Conservation (phyloP, 169 alveolate genomes). For the Plasmodium reichenowi region DNA sequence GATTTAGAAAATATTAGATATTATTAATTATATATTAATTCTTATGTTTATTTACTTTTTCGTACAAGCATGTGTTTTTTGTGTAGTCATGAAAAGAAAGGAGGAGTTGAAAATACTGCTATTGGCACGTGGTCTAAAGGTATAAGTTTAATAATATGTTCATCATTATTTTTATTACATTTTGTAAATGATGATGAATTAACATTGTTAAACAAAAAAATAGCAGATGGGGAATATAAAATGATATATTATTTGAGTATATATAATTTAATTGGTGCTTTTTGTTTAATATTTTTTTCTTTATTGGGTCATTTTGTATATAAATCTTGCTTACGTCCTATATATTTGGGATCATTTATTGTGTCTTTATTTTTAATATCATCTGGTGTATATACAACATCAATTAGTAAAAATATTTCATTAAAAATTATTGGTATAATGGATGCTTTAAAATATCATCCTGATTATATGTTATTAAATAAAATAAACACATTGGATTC, state of each 20-base stretch:
- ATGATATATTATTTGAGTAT: constrained; percentile 73
- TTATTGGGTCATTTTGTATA: constrained; percentile 69
- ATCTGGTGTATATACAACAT: constrained; percentile 75
- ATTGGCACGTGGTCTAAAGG: constrained; percentile 77
- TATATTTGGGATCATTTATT: constrained; percentile 67
- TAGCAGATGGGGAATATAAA: constrained; percentile 25
- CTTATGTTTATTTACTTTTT: not conserved
- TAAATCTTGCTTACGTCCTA: constrained; percentile 59
- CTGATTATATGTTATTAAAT: constrained; percentile 72
- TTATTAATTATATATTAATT: too few relatives aligned
- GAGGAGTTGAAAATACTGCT: constrained; percentile 77
- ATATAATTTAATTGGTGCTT: constrained; percentile 69
- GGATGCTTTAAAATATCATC: constrained; percentile 76
- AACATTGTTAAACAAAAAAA: constrained; percentile 15
- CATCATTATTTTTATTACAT: constrained; percentile 67
- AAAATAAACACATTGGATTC: constrained; percentile 36
- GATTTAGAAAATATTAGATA: not conserved
- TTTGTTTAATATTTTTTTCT: constrained; percentile 34
- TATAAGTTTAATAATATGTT: constrained; percentile 59
- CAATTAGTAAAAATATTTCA: constrained; percentile 68
- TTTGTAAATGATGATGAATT: constrained; percentile 58
- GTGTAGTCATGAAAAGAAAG: constrained; percentile 63
- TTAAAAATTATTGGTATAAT: constrained; percentile 73
- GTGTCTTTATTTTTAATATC: constrained; percentile 75
- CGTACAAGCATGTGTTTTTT: constrained; percentile 49